Evolutionary conservation across 2,329 filamentous ascomycete species (phyloP), one percentile per base, ranked within the genome.

Genomic region (Colletotrichum sp.): DNA sequence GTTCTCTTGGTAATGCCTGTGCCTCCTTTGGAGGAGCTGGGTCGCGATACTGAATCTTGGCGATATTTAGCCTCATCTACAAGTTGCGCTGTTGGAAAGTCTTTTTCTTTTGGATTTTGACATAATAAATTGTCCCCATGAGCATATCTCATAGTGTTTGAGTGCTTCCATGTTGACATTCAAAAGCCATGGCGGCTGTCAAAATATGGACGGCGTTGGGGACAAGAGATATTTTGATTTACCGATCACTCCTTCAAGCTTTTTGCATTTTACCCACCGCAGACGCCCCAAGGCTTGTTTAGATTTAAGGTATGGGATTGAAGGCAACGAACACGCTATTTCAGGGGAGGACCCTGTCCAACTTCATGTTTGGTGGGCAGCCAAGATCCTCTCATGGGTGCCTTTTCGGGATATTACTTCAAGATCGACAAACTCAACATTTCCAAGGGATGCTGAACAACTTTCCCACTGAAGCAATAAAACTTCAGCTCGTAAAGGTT

Each of bases 171-270:
- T n/a, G n/a, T n/a, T n/a, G n/a, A n/a, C n/a, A n/a, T n/a, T n/a
- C n/a, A n/a, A n/a, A 11, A 51, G 0, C n/a, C n/a, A 11, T 21
- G 43, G 43, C 7, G 2, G 6, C 13, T 5, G 12, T 24, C 0
- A 0, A 12, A 3, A 12, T 24, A 5, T 1, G n/a, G 0, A n/a
- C 43, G 24, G 24, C 43, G 43, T 3, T 51, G 43, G 0, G 4
- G 11, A 24, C 0, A 24, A 21, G n/a, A n/a, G 11, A 51, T 21
- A 5, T 13, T 51, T 21, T 18, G 18, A 1, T 47, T 21, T 6
- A 51, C 1, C 13, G 43, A 8, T 0, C 6, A 47, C 4, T n/a
- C n/a, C 43, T 51, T 12, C 6, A 51, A 51, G 43, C 43, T 47
- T 0, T 27, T 27, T 27, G 24, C 5, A 27, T 27, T 27, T 5